Evolutionary conservation across 2,329 filamentous ascomycete genomes (phyloP), one percentile per base, ranked within the genome.

Genomic region (Diaporthe citri): DNA sequence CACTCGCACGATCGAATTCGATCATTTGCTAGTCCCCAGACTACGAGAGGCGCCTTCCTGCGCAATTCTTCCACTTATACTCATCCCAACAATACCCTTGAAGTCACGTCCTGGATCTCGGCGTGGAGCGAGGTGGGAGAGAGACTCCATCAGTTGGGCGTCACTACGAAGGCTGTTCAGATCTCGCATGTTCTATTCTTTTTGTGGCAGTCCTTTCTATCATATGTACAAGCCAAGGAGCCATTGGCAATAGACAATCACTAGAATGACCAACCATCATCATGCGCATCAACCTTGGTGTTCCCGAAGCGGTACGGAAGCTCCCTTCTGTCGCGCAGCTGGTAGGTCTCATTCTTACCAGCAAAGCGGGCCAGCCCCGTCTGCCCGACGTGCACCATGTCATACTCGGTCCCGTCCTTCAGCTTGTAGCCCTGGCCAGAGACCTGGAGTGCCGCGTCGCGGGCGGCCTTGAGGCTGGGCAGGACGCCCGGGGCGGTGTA

Each of bases 401-500:
- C 28, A 17, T 59, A 62, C 34, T 71, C 52, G 13, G 66, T 48
- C 1, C 66, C 76, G 13, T 60, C 72, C 28, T 52, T 41, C 31
- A 51, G 31, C 55, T 52, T 71, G 67, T 70, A 71, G 20, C 72
- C 67, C 59, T 76, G 56, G 34, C 78, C 79, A 25, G 84, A 81
- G n/a, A 86, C 80, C 52, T 83, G 82, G 77, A 81, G 77, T 4
- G 85, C 87, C n/a, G 85, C 78, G 57, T 88, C 87, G 75, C 82
- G 83, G 43, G 82, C 88, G n/a, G 88, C 86, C 74, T 89, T 87
- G 77, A 91, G 83, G 73, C 87, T 84, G 15, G 85, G 86, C 78
- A 89, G 82, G 59, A 89, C 87, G 59, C 90, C 90, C 48, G 90
- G 85, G 31, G 81, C 80, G 34, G 86, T 85, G 82, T 90, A 91